Evolutionary conservation across 306 rosid species (phyloP).

Genomic region (Erythrophleum fordii): DNA sequence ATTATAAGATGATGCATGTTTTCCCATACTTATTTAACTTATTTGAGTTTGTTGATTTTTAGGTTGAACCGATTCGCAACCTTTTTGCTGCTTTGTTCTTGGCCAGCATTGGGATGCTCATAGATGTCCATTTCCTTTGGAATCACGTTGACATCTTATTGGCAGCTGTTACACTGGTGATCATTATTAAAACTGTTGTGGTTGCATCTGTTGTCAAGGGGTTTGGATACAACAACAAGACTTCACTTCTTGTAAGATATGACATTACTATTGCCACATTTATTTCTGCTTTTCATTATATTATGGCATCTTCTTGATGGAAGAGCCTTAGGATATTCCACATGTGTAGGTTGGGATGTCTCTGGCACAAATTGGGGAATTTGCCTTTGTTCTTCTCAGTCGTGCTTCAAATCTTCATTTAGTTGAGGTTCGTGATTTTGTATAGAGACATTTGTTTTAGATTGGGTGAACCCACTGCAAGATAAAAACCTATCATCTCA

Average conservation of each 20-base stretch:
- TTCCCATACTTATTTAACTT: slow-evolving; percentile 34
- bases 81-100: slow-evolving; percentile 90
- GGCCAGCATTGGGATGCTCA: slow-evolving; percentile 97
- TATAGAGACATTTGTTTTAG: slow-evolving; percentile 13
- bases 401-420: slow-evolving; percentile 98
- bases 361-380: slow-evolving; percentile 93
- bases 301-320: slow-evolving; percentile 47
- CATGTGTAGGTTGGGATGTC: slow-evolving; percentile 94
- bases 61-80: slow-evolving; percentile 96
- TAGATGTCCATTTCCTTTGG: slow-evolving; percentile 96
- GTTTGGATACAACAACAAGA: slow-evolving; percentile 89
- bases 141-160: slow-evolving; percentile 87
- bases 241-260: slow-evolving; percentile 83
- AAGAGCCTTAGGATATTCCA: slow-evolving; percentile 59
- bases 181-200: slow-evolving; percentile 74
- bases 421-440: slow-evolving; percentile 69
- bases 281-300: slow-evolving; percentile 38
- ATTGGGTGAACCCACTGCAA: background rate
- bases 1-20: slow-evolving; percentile 6
- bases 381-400: slow-evolving; percentile 93
- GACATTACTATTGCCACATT: slow-evolving; percentile 18
- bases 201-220: slow-evolving; percentile 83
- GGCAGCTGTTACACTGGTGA: slow-evolving; percentile 92
- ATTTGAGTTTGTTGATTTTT: slow-evolving; percentile 42
- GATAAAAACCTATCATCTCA: background rate